Conservation (phyloP, 148 eudicot species). For the Beta vulgaris region DNA sequence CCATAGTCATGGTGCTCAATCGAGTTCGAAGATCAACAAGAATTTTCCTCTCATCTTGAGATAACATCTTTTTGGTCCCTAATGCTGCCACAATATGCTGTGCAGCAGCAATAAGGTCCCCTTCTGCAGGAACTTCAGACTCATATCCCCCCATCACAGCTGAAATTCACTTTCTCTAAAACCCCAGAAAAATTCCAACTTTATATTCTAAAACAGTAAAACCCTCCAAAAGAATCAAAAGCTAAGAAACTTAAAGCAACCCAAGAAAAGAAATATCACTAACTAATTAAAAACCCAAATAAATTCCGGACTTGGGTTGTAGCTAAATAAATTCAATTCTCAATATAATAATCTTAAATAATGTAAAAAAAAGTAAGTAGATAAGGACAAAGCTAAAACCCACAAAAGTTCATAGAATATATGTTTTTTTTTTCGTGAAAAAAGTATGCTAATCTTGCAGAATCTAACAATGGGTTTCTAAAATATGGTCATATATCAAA, state of each 20-base stretch:
- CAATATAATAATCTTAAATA: not conserved
- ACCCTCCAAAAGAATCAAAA: constrained; percentile 24
- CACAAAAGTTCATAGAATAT: too few relatives aligned
- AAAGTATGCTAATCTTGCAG: not conserved
- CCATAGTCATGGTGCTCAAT: constrained; percentile 42
- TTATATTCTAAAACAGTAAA: constrained; percentile 24
- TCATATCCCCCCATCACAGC: constrained; percentile 51
- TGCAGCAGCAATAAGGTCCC: constrained; percentile 63
- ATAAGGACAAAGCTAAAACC: constrained; percentile 13
- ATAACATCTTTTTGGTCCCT: constrained; percentile 41
- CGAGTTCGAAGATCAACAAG: constrained; percentile 58
- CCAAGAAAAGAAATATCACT: not conserved
- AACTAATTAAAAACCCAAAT: not conserved
- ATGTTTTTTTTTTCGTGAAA: too few relatives aligned
- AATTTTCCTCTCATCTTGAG: constrained; percentile 50
- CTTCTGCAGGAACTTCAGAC: constrained; percentile 39
- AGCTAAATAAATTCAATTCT: not conserved
- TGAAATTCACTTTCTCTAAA: constrained; percentile 22
- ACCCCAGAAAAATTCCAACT: constrained; percentile 12
- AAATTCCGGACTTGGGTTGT: not conserved
- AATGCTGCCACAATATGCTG: constrained; percentile 53
- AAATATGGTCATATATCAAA: not conserved
- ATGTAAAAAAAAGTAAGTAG: constrained; percentile 7
- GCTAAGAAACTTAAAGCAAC: not conserved
- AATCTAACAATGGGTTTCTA: constrained; percentile 4